These are phyloP conservation scores for Pseudogymnoascus sp. DNA, from an alignment of 2,329 filamentous ascomycete species.

Conservation along the genomic window DNA sequence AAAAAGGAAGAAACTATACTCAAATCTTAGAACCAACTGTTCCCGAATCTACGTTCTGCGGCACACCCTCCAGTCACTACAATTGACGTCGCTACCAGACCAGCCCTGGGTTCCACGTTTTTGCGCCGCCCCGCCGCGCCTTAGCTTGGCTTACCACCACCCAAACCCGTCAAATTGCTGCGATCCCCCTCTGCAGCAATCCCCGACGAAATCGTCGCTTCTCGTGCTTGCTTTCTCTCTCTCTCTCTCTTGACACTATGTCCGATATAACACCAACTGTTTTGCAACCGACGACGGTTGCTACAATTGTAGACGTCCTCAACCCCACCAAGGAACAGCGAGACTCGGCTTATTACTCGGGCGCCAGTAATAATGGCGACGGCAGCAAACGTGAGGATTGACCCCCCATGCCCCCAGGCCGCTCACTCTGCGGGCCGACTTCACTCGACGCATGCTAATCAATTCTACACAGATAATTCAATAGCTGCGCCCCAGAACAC, in stretches of 20 bases:
- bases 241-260: neutral
- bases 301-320: constrained; percentile 39
- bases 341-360: constrained; percentile 45
- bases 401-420: neutral
- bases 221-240: neutral
- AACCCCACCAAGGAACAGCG: constrained; percentile 42
- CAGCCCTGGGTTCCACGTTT: neutral
- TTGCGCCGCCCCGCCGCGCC: neutral
- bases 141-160: neutral
- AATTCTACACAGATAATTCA: constrained; percentile 11
- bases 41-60: neutral
- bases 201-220: neutral
- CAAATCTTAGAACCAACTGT: neutral
- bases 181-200: neutral
- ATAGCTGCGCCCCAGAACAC: constrained; percentile 35
- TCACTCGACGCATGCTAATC: constrained; percentile 6
- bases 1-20: neutral
- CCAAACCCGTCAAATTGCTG: neutral
- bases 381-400: constrained; percentile 41
- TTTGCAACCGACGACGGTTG: constrained; percentile 29
- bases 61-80: neutral
- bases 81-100: neutral
- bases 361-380: constrained; percentile 30
- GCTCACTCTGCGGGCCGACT: constrained; percentile 6
- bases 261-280: neutral